These are phyloP conservation scores for Cryptosporidium canis DNA, from an alignment of 169 alveolate species.

Conservation along the genomic window DNA sequence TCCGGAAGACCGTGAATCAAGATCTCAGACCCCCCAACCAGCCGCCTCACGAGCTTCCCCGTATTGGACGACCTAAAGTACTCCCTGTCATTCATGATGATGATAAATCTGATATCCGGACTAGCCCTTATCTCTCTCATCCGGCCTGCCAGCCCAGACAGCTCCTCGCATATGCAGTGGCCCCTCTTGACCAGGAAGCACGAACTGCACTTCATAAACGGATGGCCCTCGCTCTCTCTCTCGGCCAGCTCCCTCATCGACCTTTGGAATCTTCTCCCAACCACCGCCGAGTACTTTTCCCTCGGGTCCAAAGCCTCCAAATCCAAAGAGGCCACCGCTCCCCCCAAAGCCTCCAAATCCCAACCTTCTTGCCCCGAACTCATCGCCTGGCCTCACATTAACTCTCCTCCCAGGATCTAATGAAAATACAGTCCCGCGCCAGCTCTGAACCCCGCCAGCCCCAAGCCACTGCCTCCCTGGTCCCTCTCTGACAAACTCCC, in stretches of 20 bases:
- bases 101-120: constrained; percentile 39
- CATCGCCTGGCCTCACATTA: background rate
- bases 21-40: constrained; percentile 34
- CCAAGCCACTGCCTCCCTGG: background rate
- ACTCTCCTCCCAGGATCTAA: background rate
- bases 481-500: background rate
- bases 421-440: background rate
- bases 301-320: constrained; percentile 34
- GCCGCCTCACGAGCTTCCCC: constrained; percentile 22
- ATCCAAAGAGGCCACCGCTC: background rate
- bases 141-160: background rate
- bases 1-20: constrained; percentile 42
- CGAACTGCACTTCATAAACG: constrained; percentile 15
- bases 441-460: background rate
- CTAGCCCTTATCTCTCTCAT: background rate
- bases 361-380: background rate
- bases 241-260: constrained; percentile 11
- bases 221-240: background rate
- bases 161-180: constrained; percentile 40
- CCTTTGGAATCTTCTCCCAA: constrained; percentile 8
- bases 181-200: constrained; percentile 45
- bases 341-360: background rate
- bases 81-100: constrained; percentile 46
- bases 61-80: constrained; percentile 55
- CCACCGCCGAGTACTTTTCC: constrained; percentile 49